Conservation (phyloP, 129 eudicot species). For the Smallanthus sonchifolius region DNA sequence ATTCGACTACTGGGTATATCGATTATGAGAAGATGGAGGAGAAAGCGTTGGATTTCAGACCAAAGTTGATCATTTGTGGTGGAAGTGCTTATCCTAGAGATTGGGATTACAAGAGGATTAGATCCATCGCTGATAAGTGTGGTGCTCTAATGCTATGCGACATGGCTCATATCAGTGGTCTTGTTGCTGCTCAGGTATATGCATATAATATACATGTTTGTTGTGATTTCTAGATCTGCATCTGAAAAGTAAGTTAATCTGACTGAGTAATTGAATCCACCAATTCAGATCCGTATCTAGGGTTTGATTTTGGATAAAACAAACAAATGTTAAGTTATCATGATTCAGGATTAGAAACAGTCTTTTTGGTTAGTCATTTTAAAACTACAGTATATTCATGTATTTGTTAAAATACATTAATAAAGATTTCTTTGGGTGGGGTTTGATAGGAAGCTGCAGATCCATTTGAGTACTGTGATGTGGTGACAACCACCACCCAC, state of each 20-base stretch:
- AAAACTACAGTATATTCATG: too few species aligned
- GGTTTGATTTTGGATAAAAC: not conserved
- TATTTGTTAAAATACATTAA: not conserved
- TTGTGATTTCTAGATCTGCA: too few species aligned
- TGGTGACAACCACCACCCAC: constrained; percentile 99
- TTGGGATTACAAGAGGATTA: constrained; percentile 80
- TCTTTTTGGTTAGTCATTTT: too few species aligned
- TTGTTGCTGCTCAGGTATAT: constrained; percentile 99
- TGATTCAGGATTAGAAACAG: not conserved
- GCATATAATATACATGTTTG: not conserved
- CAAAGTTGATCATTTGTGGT: constrained; percentile 93
- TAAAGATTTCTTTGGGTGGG: not conserved
- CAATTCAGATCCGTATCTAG: not conserved
- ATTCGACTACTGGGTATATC: constrained; percentile 67
- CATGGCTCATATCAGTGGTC: constrained; percentile 99
- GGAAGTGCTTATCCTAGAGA: constrained; percentile 98
- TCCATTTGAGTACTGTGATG: constrained; percentile 94
- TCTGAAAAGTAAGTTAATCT: not conserved
- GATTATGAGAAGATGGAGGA: constrained; percentile 93
- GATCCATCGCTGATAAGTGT: constrained; percentile 72
- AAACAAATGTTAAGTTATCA: not conserved
- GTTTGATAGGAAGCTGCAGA: constrained; percentile 81
- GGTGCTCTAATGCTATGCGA: constrained; percentile 92
- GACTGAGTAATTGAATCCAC: too few species aligned
- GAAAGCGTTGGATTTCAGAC: constrained; percentile 96